These are phyloP conservation scores for Fusarium oxysporum DNA, from an alignment of 2,329 filamentous ascomycete species.

Conservation along the genomic window DNA sequence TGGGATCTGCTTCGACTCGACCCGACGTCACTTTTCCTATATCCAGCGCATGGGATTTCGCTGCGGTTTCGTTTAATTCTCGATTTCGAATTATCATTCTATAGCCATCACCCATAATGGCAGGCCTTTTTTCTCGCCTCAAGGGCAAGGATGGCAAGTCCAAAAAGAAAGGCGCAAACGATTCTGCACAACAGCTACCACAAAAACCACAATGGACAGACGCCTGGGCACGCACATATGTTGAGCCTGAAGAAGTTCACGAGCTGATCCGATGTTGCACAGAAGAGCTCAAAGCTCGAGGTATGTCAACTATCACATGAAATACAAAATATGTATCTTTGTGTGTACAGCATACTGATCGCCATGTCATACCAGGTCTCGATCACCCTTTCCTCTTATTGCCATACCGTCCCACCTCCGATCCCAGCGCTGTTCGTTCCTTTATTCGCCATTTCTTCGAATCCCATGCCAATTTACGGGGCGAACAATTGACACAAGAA, in stretches of 20 bases:
- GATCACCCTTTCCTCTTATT: conserved; percentile 93
- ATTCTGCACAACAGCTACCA: conserved; percentile 64
- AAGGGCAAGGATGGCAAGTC: conserved; percentile 78
- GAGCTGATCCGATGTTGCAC: conserved; percentile 88
- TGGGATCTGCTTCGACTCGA: conserved; percentile 17
- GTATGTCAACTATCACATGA: conserved; percentile 63
- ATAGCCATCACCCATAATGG: conserved; percentile 57
- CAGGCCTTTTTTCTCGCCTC: conserved; percentile 71
- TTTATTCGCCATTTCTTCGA: conserved; percentile 96
- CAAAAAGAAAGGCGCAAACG: conserved; percentile 74
- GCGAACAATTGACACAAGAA: conserved; percentile 82
- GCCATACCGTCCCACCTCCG: conserved; percentile 92
- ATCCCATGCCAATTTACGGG: conserved; percentile 70
- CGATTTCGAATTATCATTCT: conserved; percentile 8
- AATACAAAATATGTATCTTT: background rate
- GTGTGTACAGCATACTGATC: conserved; percentile 35
- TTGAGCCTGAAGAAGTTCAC: conserved; percentile 91
- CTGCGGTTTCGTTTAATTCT: conserved; percentile 15
- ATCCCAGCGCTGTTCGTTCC: conserved; percentile 89
- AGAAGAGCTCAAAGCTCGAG: conserved; percentile 91
- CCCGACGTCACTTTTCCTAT: conserved; percentile 26
- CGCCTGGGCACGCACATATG: conserved; percentile 83
- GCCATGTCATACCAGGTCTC: conserved; percentile 68
- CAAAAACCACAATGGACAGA: conserved; percentile 86
- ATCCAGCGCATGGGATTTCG: conserved; percentile 24